A percentile compares a stretch with the other conserved stretches of the same genome.
Conservation (phyloP, 2,329 filamentous ascomycete species). For the Ophiocordyceps camponoti-floridani region DNA sequence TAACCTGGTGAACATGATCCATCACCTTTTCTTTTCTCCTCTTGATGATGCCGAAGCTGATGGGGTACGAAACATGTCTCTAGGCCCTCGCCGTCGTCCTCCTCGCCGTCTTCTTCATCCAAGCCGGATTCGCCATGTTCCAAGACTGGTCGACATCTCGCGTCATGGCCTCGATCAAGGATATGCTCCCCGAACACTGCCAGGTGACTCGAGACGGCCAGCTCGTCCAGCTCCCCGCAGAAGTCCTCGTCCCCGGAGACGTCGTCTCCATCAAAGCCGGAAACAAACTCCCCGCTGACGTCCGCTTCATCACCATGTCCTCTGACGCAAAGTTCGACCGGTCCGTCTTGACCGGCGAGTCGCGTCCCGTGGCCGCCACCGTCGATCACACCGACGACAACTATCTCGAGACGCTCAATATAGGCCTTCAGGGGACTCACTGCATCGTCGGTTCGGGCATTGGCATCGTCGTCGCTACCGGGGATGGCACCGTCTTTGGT, state of each 20-base stretch:
- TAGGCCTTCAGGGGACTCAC: conserved; percentile 65
- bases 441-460: conserved; percentile 50
- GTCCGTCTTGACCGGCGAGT: conserved; percentile 54
- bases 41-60: no score
- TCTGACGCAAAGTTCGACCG: conserved; percentile 56
- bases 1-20: conserved; percentile 29
- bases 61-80: no score
- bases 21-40: not conserved
- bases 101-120: conserved; percentile 48
- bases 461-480: conserved; percentile 54
- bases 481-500: conserved; percentile 58
- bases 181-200: conserved; percentile 61
- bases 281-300: conserved; percentile 56
- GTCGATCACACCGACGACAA: conserved; percentile 53
- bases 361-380: conserved; percentile 42
- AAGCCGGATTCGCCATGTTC: conserved; percentile 52
- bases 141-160: conserved; percentile 61
- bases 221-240: conserved; percentile 28
- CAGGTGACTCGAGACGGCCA: conserved; percentile 42
- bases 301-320: conserved; percentile 51
- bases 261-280: conserved; percentile 50
- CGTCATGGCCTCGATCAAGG: conserved; percentile 66
- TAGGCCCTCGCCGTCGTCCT: conserved; percentile 55
- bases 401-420: conserved; percentile 59
- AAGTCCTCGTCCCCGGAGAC: conserved; percentile 55